Percentiles rank a stretch among this genome's conserved stretches.
These are phyloP conservation scores for Suillus alpinus DNA, from an alignment of 768 basidiomycete genomes.

Conservation along the genomic window DNA sequence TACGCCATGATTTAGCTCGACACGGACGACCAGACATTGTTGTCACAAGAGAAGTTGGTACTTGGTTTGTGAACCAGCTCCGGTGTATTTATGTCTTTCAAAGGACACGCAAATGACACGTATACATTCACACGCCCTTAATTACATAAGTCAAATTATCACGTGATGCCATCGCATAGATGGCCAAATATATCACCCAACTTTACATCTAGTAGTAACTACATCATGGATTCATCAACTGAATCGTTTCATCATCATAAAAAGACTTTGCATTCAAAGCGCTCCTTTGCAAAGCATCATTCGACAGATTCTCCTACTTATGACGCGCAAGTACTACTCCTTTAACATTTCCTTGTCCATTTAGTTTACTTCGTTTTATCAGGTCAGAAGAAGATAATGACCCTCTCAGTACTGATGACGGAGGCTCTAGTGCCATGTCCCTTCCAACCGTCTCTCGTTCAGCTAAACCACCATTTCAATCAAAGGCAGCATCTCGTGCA, in stretches of 20 bases:
- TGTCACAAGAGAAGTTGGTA: not conserved
- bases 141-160: not conserved
- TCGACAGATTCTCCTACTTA: constrained; percentile 70
- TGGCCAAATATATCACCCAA: not conserved
- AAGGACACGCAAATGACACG: constrained; percentile 1
- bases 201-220: not conserved
- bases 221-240: constrained; percentile 19
- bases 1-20: constrained; percentile 54
- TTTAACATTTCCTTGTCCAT: not conserved
- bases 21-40: constrained; percentile 39
- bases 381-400: constrained; percentile 90
- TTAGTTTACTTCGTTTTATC: constrained; percentile 18
- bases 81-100: not conserved
- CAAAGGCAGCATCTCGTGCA: constrained; percentile 23
- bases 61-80: not conserved
- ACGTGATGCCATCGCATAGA: not conserved
- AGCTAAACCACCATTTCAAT: constrained; percentile 27
- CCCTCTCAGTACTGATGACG: constrained; percentile 72
- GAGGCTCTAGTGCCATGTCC: constrained; percentile 45
- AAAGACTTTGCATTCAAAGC: constrained; percentile 42
- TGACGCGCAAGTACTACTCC: constrained; percentile 52
- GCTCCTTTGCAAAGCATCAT: constrained; percentile 68
- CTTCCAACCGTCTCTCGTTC: constrained; percentile 28
- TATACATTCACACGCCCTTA: not conserved
- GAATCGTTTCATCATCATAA: constrained; percentile 32